phyloP scores from a whole-genome alignment of 805 yeast species.

The Saturnispora silvae region DNA sequence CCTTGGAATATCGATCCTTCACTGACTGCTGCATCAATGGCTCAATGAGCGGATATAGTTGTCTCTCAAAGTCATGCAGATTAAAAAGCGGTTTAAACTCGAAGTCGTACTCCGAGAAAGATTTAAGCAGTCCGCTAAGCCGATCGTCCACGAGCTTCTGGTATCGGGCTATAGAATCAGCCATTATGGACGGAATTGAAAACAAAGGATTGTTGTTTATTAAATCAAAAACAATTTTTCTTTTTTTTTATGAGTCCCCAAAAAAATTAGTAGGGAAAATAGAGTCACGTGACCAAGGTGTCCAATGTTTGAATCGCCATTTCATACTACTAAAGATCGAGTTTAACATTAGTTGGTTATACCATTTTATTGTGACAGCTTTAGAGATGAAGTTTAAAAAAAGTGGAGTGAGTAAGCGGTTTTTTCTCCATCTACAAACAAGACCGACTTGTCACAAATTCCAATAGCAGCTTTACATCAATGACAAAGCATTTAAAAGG shows the following conservation, averaged over 20 bases:
- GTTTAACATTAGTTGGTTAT: too few species aligned
- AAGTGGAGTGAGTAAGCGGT: too few species aligned
- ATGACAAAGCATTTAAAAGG: too few species aligned
- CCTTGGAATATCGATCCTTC: constrained; percentile 8
- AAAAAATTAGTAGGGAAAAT: too few species aligned
- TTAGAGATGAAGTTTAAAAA: too few species aligned
- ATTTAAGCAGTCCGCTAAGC: constrained; percentile 3
- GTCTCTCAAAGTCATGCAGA: constrained; percentile 17
- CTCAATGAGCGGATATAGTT: constrained; percentile 13
- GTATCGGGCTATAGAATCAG: constrained; percentile 9
- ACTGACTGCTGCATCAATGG: constrained; percentile 11
- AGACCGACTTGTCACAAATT: too few species aligned
- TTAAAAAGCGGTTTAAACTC: constrained; percentile 15
- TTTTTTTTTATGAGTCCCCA: too few species aligned
- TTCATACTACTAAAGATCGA: too few species aligned
- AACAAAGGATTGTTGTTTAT: constrained; percentile 1
- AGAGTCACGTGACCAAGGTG: constrained; percentile 4
- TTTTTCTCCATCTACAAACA: too few species aligned
- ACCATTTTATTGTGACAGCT: too few species aligned
- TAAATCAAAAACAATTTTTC: background rate
- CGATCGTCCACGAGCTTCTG: constrained; percentile 7
- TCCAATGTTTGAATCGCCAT: too few species aligned
- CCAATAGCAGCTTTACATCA: too few species aligned
- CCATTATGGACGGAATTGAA: background rate
- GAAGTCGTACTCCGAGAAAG: constrained; percentile 14